Evolutionary conservation across 2,329 filamentous ascomycete species (phyloP).

Genomic region (Pseudonectria buxi): DNA sequence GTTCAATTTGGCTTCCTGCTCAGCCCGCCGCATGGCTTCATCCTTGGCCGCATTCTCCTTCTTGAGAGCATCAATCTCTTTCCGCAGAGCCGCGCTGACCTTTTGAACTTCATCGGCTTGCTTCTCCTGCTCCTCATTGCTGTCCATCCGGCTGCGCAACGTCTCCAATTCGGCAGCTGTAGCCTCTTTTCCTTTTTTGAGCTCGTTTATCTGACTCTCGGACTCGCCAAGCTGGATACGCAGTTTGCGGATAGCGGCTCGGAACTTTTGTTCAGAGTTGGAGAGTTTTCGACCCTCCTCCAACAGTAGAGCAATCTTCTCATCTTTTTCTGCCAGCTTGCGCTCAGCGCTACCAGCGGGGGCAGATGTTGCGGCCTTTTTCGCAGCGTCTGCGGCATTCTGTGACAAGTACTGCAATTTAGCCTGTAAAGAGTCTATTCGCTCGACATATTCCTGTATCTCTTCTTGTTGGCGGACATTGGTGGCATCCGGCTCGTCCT

Average conservation of each 20-base stretch:
- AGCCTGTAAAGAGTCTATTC: constrained; percentile 83
- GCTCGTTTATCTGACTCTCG: constrained; percentile 57
- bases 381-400: constrained; percentile 70
- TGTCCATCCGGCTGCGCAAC: constrained; percentile 41
- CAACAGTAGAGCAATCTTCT: constrained; percentile 82
- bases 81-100: constrained; percentile 44
- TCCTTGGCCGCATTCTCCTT: constrained; percentile 55
- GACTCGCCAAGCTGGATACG: constrained; percentile 58
- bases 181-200: constrained; percentile 54
- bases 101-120: constrained; percentile 41
- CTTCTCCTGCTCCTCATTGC: constrained; percentile 50
- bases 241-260: constrained; percentile 76
- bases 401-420: constrained; percentile 85
- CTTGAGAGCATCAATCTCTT: constrained; percentile 30
- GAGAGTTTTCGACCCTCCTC: constrained; percentile 88
- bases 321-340: constrained; percentile 81
- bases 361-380: constrained; percentile 57
- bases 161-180: constrained; percentile 43
- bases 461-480: constrained; percentile 62
- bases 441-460: constrained; percentile 74
- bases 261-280: constrained; percentile 76
- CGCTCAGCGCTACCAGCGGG: constrained; percentile 62
- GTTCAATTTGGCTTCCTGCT: constrained; percentile 61
- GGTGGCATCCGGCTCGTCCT: constrained; percentile 13
- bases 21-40: constrained; percentile 60